A percentile compares a stretch with the other conserved stretches of the same genome.
phyloP scores from a whole-genome alignment of 108 stramenopile species.

The Conticribra guillardii region DNA sequence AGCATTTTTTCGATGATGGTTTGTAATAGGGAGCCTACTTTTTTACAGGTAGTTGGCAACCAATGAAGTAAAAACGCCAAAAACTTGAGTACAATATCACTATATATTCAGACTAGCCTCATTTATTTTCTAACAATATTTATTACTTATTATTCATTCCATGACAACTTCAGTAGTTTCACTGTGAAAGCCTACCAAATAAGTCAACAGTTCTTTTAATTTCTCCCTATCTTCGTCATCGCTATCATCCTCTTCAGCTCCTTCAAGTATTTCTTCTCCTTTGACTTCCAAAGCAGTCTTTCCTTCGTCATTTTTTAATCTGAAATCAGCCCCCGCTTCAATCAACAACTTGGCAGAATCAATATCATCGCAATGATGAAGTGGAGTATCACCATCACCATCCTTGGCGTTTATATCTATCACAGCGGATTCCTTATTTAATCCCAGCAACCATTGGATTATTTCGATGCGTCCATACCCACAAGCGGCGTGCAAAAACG shows the following conservation, averaged over 20 bases:
- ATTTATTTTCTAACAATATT: no score
- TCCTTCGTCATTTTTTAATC: slow-evolving; percentile 42
- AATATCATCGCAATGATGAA: slow-evolving; percentile 59
- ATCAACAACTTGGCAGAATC: slow-evolving; percentile 51
- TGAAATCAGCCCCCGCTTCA: slow-evolving; percentile 45
- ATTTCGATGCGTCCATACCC: slow-evolving; percentile 49
- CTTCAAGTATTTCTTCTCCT: slow-evolving; percentile 46
- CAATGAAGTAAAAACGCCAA: no score
- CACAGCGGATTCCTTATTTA: slow-evolving; percentile 19
- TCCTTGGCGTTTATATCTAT: slow-evolving; percentile 54
- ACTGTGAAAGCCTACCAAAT: slow-evolving; percentile 17
- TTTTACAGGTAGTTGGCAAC: no score
- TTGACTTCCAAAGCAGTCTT: slow-evolving; percentile 46
- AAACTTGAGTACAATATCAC: no score
- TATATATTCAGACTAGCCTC: no score
- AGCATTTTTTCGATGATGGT: no score
- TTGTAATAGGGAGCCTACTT: no score
- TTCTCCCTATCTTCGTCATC: slow-evolving; percentile 57
- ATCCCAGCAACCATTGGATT: slow-evolving; percentile 44
- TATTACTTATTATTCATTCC: neutral
- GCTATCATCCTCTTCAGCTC: slow-evolving; percentile 44
- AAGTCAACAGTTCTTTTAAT: slow-evolving; percentile 47
- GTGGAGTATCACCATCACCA: slow-evolving; percentile 61
- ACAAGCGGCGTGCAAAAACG: slow-evolving; percentile 43
- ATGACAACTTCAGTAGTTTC: neutral